Base-by-base conservation (phyloP, 805 yeast species). In the Cyberlindnera japonica region DNA sequence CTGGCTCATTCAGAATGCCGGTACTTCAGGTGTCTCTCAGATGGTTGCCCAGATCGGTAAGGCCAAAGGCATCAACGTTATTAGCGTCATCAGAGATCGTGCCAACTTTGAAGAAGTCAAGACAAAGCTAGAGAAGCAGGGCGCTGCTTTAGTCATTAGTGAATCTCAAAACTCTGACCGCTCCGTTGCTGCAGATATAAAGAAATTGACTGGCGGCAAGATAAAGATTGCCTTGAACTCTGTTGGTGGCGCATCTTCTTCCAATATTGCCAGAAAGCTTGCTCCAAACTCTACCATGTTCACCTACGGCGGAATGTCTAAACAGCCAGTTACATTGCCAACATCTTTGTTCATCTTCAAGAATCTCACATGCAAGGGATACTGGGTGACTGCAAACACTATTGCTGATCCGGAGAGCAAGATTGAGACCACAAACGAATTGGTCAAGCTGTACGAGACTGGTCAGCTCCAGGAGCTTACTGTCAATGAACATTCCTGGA, bases 261-360 rank as follows among this genome's bases (percentile, higher is more conserved):
- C 95, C 0, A 82, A 82, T 30, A 71, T 93, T 51, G 91, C 95
- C 9, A 74, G 96, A 51, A 91, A 89, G 60, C 71, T 93, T 41
- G 79, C 78, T 27, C 65, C 69, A 13, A 78, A 85, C 52, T 95
- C 93, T 2, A 74, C 80, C 35, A 67, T 93, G 70, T 77, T 89
- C 51, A 88, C 98, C 1, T 93, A 93, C 58, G 99, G 99, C 24
- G 98, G 95, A 27, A 93, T 93, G 99, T 87, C 97, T 3, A 80
- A 82, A 71, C 90, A 87, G 65, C 99, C 99, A 2, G 95, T 93
- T 10, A 75, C 77, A n/a, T 64, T 93, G 41, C 96, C 98, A 28
- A 88, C 96, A 1, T 78, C 95, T 0, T 67, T 86, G 44, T 86
- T 86, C 58, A 90, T 93, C 49, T 93, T 93, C 71, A 93, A 91